Base-by-base conservation (phyloP, 2,329 filamentous ascomycete genomes). In the Amphichorda felina region DNA sequence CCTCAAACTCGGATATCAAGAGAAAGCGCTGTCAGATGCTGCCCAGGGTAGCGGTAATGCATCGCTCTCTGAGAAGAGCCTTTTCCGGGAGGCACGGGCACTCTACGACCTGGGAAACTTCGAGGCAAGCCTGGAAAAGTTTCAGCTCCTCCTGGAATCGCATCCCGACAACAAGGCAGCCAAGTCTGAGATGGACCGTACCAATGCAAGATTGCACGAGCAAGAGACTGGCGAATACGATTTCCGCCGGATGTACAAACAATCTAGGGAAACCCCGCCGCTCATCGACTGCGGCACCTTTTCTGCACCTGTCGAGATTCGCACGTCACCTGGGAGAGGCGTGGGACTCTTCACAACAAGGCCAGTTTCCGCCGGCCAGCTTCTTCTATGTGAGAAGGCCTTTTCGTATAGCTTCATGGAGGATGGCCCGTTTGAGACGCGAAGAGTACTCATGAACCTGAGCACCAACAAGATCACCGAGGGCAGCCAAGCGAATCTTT, bases 351-450 rank as follows among this genome's bases (percentile, higher is more conserved):
- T 74, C 43, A 66, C 64, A 0, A 69, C 60, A 1, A 49, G 53
- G 15, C 43, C 53, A 0, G 64, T 75, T 2, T 53, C 56, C 26
- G 59, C 63, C 0, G 70, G 70, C 0, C 64, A 73, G 4, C 51
- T 74, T 2, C 47, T 76, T 0, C 43, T 75, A 2, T 74, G 68
- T 32, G 71, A 75, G 40, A 76, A 75, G 40, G 69, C 70, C 0
- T 72, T 74, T 43, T 48, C 49, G 0, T 58, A 70, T 44, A 52
- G 41, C 15, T 62, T 52, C 30, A 43, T 40, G 25, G 52, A 40
- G 34, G 30, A 45, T 68, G 13, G 61, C 67, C 16, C 17, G 13
- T 32, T 17, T 13, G 8, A 17, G 37, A 3, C 48, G 3, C 44
- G 54, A 2, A 56, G 50, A 30, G 5, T 30, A 9, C 4, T 30